These are phyloP conservation scores for Chlamydomonas urium DNA, from an alignment of 139 green algal species.

Conservation along the genomic window DNA sequence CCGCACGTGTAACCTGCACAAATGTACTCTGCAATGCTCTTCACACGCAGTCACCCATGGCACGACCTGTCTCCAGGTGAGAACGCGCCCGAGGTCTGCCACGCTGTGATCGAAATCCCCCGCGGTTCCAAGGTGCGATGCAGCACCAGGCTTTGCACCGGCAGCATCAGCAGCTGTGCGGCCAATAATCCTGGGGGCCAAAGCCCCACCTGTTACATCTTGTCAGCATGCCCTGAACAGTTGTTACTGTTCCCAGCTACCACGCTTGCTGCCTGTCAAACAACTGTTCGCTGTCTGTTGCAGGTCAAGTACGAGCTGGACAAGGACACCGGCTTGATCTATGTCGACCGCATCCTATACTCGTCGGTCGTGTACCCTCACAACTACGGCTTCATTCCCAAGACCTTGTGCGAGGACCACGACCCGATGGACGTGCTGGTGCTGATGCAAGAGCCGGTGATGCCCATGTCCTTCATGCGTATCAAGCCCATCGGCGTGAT, in stretches of 20 bases:
- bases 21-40: background rate
- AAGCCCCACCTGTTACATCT: background rate
- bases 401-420: slow-evolving; percentile 92
- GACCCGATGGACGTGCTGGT: slow-evolving; percentile 76
- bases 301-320: slow-evolving; percentile 94
- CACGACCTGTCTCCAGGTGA: slow-evolving; percentile 6
- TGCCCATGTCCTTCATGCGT: slow-evolving; percentile 85
- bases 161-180: background rate
- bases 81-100: slow-evolving; percentile 65
- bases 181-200: no score
- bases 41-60: slow-evolving; percentile 4
- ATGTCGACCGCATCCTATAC: slow-evolving; percentile 92
- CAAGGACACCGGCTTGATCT: slow-evolving; percentile 73
- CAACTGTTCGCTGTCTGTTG: background rate
- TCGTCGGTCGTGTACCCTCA: slow-evolving; percentile 92
- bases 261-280: background rate
- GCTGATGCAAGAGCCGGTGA: slow-evolving; percentile 69
- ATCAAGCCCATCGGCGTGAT: slow-evolving; percentile 89
- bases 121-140: slow-evolving; percentile 61
- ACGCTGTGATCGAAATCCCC: slow-evolving; percentile 91
- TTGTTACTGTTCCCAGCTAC: background rate
- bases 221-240: background rate
- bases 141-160: background rate
- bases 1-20: no score
- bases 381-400: slow-evolving; percentile 94